phyloP scores from a whole-genome alignment of 2,329 filamentous ascomycete genomes.

The Alternaria gaisen region DNA sequence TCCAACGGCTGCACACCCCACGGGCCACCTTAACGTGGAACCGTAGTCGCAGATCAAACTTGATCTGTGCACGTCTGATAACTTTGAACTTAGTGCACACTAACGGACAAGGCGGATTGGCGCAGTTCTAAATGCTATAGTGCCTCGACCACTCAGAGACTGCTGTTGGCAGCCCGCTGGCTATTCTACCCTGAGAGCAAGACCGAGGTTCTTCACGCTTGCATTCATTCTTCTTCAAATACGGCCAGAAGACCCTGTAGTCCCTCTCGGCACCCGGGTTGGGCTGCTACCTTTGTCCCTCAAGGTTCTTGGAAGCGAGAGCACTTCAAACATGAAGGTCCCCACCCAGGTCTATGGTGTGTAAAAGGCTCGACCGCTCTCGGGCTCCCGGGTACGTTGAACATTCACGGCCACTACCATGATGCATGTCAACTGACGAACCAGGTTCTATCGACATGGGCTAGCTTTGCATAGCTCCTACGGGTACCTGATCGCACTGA shows the following conservation, averaged over 20 bases:
- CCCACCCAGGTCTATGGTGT: constrained; percentile 28
- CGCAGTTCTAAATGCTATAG: constrained; percentile 17
- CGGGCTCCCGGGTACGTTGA: constrained; percentile 29
- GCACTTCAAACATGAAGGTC: constrained; percentile 34
- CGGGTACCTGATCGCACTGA: constrained; percentile 37
- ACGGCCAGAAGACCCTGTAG: constrained; percentile 31
- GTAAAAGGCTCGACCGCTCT: constrained; percentile 33
- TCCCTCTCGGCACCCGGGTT: constrained; percentile 22
- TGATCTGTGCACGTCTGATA: constrained; percentile 31
- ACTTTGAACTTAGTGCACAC: constrained; percentile 31
- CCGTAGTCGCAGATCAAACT: constrained; percentile 46
- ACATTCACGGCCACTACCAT: constrained; percentile 27
- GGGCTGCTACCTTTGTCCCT: constrained; percentile 27
- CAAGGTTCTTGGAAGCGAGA: constrained; percentile 24
- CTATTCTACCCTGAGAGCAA: constrained; percentile 20
- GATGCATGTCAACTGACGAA: constrained; percentile 31
- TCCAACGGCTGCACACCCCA: constrained; percentile 41
- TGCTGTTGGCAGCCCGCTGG: constrained; percentile 14
- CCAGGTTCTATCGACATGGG: constrained; percentile 25
- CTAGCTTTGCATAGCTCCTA: constrained; percentile 25
- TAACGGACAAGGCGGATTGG: constrained; percentile 36
- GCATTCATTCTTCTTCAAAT: constrained; percentile 36
- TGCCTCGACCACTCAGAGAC: constrained; percentile 19
- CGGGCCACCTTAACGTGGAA: constrained; percentile 40
- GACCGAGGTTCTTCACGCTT: constrained; percentile 30